These are phyloP conservation scores for Aspergillus sp. DNA, from an alignment of 2,329 filamentous ascomycete genomes.

Conservation along the genomic window DNA sequence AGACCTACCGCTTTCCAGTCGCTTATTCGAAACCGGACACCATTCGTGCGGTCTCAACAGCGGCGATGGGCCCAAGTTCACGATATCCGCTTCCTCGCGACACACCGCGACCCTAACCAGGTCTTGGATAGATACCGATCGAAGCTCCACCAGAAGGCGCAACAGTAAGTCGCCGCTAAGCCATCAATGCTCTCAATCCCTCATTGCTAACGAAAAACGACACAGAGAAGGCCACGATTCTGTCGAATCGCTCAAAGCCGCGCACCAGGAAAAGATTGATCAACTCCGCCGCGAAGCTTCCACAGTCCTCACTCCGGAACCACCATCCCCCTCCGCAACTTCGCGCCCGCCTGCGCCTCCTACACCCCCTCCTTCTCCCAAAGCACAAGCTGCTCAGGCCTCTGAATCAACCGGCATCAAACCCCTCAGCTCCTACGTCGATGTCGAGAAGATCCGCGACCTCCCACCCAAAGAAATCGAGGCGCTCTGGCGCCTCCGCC, in stretches of 20 bases:
- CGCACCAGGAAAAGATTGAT: slow-evolving; percentile 83
- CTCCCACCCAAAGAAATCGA: slow-evolving; percentile 83
- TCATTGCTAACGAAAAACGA: slow-evolving; percentile 32
- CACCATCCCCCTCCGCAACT: slow-evolving; percentile 41
- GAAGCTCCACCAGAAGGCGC: slow-evolving; percentile 83
- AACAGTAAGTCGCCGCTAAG: slow-evolving; percentile 52
- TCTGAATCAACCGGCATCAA: slow-evolving; percentile 61
- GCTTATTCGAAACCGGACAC: slow-evolving; percentile 39
- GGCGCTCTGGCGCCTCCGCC: slow-evolving; percentile 85
- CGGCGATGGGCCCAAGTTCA: slow-evolving; percentile 89
- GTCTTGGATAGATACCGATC: slow-evolving; percentile 83
- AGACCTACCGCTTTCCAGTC: slow-evolving; percentile 56
- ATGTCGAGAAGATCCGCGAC: slow-evolving; percentile 74
- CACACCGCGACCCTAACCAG: slow-evolving; percentile 67
- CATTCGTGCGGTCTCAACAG: slow-evolving; percentile 55
- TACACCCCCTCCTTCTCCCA: slow-evolving; percentile 39
- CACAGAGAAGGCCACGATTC: slow-evolving; percentile 67
- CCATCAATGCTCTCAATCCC: neutral
- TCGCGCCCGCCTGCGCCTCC: slow-evolving; percentile 43
- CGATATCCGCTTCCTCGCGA: slow-evolving; percentile 87
- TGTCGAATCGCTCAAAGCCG: slow-evolving; percentile 67
- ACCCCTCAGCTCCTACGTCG: slow-evolving; percentile 70
- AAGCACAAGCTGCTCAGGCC: slow-evolving; percentile 47
- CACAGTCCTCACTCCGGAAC: slow-evolving; percentile 55
- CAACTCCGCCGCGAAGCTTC: slow-evolving; percentile 70